Evolutionary conservation across 2,329 filamentous ascomycete species (phyloP), one percentile per base, ranked within the genome.

Genomic region (Dothistroma septosporum): DNA sequence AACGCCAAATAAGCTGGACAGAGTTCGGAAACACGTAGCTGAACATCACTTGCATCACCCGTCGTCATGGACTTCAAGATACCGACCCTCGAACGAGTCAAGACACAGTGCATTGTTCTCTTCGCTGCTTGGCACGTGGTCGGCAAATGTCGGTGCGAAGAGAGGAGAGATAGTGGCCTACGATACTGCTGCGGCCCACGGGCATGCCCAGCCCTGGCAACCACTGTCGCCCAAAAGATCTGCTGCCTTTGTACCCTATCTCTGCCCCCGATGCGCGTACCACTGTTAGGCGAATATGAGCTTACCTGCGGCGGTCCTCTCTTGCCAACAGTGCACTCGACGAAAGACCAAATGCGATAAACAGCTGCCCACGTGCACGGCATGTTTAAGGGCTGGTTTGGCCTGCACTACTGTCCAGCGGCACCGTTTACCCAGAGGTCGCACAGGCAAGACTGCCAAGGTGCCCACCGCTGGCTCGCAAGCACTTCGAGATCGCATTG

Each of bases 281-380:
- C 33, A 37, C 10, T 37, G 33, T 16, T 16, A 37, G 33, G 33
- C 44, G n/a, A 48, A 24, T 10, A 61, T 61, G 59, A 57, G 55
- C 37, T 24, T 48, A 0, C 54, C 54, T 19, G 19, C 46, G 4
- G 59, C 59, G 22, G 48, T 57, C 47, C 41, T 61, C 2, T 57
- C 53, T 35, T 61, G 59, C 46, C 37, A 47, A 21, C 59, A 61
- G 31, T 61, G 59, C 41, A 33, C 37, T n/a, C 59, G 55, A 14
- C 47, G 59, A 28, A 61, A 61, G 28, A 57, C 48, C 19, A 61
- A 57, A 44, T 61, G 59, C 54, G 52, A 41, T 47, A 61, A 61
- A 37, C 50, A 46, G 22, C 37, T 37, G 2, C 59, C 55, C 11
- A 24, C 55, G n/a, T 61, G 59, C 54, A 33, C 48, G 16, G 54